Conservation (phyloP, 345 rosid genomes). For the Ailanthus altissimus region DNA sequence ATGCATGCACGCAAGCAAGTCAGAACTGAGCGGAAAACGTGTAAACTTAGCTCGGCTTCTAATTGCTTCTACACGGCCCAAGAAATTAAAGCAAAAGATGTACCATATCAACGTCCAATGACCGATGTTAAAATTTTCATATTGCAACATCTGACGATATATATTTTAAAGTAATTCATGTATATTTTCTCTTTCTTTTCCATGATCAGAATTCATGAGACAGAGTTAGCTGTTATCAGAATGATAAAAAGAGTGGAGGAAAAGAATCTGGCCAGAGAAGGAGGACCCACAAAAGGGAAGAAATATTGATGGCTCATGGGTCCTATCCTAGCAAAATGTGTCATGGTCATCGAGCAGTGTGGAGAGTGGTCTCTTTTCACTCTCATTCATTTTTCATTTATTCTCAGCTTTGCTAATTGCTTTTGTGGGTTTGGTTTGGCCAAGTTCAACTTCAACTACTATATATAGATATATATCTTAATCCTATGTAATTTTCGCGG, state of each 20-base stretch:
- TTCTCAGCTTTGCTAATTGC: no score
- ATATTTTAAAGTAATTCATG: not conserved
- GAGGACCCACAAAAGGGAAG: not conserved
- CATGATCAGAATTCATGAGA: not conserved
- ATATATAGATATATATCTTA: not conserved
- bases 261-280: slow-evolving; percentile 13
- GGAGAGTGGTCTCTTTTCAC: not conserved
- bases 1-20: not conserved
- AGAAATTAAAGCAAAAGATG: no score
- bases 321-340: not conserved
- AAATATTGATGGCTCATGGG: not conserved
- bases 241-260: not conserved
- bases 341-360: slow-evolving; percentile 17
- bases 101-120: not conserved
- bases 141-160: not conserved
- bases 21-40: not conserved
- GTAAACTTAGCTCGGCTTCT: not conserved
- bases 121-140: not conserved
- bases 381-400: not conserved
- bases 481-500: not conserved
- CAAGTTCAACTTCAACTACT: slow-evolving; percentile 16
- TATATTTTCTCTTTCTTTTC: not conserved
- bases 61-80: no score
- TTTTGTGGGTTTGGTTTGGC: not conserved
- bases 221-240: not conserved